Evolutionary conservation across 1,284 basidiomycete species (phyloP).

Genomic region (Leccinum pachyderme): DNA sequence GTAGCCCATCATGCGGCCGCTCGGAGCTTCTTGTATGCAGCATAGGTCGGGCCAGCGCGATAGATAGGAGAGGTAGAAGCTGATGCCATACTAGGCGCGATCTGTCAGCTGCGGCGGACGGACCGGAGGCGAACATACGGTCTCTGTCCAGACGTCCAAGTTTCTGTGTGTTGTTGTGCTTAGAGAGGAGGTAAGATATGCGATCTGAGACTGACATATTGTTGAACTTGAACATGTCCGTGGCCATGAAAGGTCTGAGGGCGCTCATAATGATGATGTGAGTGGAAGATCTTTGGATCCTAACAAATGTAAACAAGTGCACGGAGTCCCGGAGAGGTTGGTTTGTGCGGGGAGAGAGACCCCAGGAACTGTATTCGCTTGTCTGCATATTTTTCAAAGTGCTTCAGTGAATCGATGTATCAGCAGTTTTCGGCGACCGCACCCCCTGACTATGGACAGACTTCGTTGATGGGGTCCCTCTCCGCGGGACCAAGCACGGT

Average conservation of each 20-base stretch:
- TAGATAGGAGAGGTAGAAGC: constrained; percentile 86
- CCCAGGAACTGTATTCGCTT: constrained; percentile 29
- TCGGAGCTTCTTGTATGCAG: constrained; percentile 75
- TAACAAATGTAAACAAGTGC: constrained; percentile 33
- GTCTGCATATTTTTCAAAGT: constrained; percentile 26
- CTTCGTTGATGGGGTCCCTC: constrained; percentile 32
- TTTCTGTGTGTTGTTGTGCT: constrained; percentile 54
- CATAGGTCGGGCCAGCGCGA: constrained; percentile 90
- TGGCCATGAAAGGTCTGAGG: constrained; percentile 78
- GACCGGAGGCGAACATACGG: constrained; percentile 47
- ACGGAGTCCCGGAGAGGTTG: constrained; percentile 24
- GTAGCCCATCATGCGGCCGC: constrained; percentile 83
- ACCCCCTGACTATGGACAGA: constrained; percentile 36
- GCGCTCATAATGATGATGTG: constrained; percentile 54
- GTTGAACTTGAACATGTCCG: constrained; percentile 90
- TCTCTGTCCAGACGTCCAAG: constrained; percentile 92
- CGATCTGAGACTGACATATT: constrained; percentile 57
- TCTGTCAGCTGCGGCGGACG: constrained; percentile 4
- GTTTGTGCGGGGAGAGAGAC: constrained; percentile 16
- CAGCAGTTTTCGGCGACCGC: constrained; percentile 37
- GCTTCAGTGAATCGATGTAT: constrained; percentile 31
- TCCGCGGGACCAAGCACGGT: constrained; percentile 35
- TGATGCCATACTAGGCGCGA: constrained; percentile 67
- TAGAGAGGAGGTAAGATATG: neutral
- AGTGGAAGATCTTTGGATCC: constrained; percentile 18